A percentile compares a stretch with the other conserved stretches of the same genome.
Conservation (phyloP, 139 green algal genomes). For the Micromonas pusilla region DNA sequence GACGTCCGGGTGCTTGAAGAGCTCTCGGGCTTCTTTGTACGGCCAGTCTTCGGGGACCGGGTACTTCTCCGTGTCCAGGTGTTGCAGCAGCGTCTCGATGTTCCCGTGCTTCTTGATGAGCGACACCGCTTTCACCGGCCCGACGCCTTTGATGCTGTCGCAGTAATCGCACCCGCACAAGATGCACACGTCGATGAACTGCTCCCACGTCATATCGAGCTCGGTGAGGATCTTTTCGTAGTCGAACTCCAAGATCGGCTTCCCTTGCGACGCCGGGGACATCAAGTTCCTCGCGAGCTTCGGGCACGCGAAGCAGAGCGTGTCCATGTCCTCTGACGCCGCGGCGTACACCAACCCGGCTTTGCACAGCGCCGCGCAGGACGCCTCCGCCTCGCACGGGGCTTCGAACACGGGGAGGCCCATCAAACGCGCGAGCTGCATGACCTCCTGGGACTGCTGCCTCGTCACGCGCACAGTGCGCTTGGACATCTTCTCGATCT, state of each 20-base stretch:
- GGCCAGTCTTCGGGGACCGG: slow-evolving; percentile 75
- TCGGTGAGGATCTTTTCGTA: slow-evolving; percentile 37
- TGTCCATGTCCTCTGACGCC: slow-evolving; percentile 96
- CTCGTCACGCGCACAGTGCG: slow-evolving; percentile 69
- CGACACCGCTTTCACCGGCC: slow-evolving; percentile 66
- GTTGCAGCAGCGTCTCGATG: slow-evolving; percentile 50
- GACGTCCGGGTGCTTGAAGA: slow-evolving; percentile 66
- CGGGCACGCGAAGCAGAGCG: slow-evolving; percentile 86
- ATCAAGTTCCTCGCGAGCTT: slow-evolving; percentile 86
- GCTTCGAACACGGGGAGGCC: slow-evolving; percentile 83
- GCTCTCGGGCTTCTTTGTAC: slow-evolving; percentile 65
- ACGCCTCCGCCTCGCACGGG: slow-evolving; percentile 87
- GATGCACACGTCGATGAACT: slow-evolving; percentile 99
- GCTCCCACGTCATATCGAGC: slow-evolving; percentile 57
- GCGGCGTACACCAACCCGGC: slow-evolving; percentile 75
- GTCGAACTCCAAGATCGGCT: slow-evolving; percentile 80
- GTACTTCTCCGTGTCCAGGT: slow-evolving; percentile 43
- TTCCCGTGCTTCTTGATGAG: slow-evolving; percentile 69
- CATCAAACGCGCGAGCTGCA: slow-evolving; percentile 83
- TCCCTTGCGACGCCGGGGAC: slow-evolving; percentile 58
- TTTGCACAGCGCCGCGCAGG: slow-evolving; percentile 76
- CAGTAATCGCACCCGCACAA: slow-evolving; percentile 95
- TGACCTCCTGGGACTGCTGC: slow-evolving; percentile 95
- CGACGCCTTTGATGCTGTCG: slow-evolving; percentile 70
- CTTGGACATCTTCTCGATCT: slow-evolving; percentile 94